Base-by-base conservation (phyloP, 2,329 filamentous ascomycete species). In the Fonsecaea pedrosoi region DNA sequence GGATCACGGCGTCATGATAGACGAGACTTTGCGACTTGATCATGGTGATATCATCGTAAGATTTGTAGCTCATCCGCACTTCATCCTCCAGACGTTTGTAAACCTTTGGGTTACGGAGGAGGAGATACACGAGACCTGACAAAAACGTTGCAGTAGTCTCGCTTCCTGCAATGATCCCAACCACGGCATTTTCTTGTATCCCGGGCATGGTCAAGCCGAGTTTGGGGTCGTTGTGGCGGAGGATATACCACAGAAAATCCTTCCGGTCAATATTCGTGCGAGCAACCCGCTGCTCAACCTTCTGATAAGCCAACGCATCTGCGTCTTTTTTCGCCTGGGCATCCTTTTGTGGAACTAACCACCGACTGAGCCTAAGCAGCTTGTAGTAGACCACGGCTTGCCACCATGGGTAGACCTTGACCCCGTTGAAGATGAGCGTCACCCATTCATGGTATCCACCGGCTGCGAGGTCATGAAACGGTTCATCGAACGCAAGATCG, bases 1-100 rank as follows among this genome's bases (percentile, higher is more conserved):
- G 78, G 32, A 85, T 78, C 63, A 77, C 79, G 3, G 82, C 83
- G 4, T 76, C 75, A 1, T 85, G 73, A 67, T 83, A 84, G 0
- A 74, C 71, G 6, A 84, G 72, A 40, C 71, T 66, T 3, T n/a
- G 53, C 35, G 79, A 79, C 2, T 76, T 48, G 4, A 4, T 6
- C 42, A 64, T 42, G 6, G 30, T 42, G 67, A 84, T 83, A 1
- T 75, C 69, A 8, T 70, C 34, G 25, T 76, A 71, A 30, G 21
- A 25, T 0, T 18, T n/a, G 50, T 78, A 77, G 1, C 65, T 21
- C 0, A 71, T 67, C 34, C 74, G 72, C 18, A 78, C 68, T n/a
- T 77, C 73, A 0, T 67, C 5, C 10, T 37, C 59, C 9, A 78
- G 70, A 25, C 53, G 60, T 13, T 45, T 50, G 65, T 74, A 71